Conservation (phyloP, 2,329 filamentous ascomycete species). For the Scytalidium sp. region DNA sequence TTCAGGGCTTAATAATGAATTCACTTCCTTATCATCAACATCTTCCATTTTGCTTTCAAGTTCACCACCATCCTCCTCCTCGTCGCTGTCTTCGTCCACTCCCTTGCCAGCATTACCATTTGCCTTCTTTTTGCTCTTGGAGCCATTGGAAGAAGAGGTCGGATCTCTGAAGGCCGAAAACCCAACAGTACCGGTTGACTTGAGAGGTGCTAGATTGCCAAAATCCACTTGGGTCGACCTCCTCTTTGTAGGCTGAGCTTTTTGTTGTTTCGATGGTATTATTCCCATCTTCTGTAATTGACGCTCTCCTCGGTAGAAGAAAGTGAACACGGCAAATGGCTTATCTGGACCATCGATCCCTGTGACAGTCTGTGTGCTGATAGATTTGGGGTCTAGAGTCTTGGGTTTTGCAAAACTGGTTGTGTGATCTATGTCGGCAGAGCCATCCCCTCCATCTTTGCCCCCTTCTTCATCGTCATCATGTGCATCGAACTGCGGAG, state of each 20-base stretch:
- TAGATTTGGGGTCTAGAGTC: conserved; percentile 91
- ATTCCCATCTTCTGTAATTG: conserved; percentile 98
- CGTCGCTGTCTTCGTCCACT: conserved; percentile 72
- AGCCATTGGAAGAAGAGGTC: conserved; percentile 53
- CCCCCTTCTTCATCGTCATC: conserved; percentile 76
- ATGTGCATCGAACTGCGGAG: conserved; percentile 93
- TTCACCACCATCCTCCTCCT: conserved; percentile 67
- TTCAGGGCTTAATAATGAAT: conserved; percentile 62
- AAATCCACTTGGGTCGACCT: conserved; percentile 84
- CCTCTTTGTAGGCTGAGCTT: conserved; percentile 67
- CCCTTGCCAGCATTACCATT: conserved; percentile 53
- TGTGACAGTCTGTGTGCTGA: conserved; percentile 98
- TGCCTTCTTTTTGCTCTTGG: conserved; percentile 60
- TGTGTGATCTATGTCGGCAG: conserved; percentile 87
- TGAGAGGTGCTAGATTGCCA: conserved; percentile 77
- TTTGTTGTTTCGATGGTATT: conserved; percentile 64
- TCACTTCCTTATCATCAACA: conserved; percentile 58
- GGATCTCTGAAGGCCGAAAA: conserved; percentile 85
- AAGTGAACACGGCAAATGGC: conserved; percentile 95
- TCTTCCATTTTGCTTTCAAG: conserved; percentile 65
- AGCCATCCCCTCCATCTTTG: conserved; percentile 49
- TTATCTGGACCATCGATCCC: conserved; percentile 95
- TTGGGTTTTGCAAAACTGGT: conserved; percentile 98
- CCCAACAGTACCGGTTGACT: conserved; percentile 82
- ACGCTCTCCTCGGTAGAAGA: conserved; percentile 93